These are phyloP conservation scores for Microsporum ferrugineum DNA, from an alignment of 2,329 filamentous ascomycete species.

Conservation along the genomic window DNA sequence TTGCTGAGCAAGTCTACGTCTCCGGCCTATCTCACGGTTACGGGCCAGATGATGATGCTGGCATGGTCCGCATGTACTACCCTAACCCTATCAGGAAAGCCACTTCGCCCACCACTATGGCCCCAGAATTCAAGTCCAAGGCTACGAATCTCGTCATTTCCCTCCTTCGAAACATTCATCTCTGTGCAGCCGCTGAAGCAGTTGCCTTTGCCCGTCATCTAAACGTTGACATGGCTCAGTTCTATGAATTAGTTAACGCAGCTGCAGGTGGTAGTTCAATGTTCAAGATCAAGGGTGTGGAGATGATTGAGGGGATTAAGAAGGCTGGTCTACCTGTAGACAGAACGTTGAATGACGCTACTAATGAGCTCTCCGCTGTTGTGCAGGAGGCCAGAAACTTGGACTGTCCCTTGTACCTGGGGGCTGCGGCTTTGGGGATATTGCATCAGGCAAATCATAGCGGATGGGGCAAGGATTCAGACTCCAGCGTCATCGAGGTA, in stretches of 20 bases:
- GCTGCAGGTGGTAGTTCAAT: constrained; percentile 38
- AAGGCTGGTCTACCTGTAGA: constrained; percentile 21
- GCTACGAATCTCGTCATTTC: constrained; percentile 34
- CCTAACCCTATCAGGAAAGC: constrained; percentile 32
- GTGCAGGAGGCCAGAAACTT: constrained; percentile 34
- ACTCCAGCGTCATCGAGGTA: constrained; percentile 17
- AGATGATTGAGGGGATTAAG: constrained; percentile 26
- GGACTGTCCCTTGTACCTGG: constrained; percentile 29
- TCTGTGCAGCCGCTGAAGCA: constrained; percentile 40
- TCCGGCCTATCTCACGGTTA: constrained; percentile 48
- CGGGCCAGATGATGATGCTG: constrained; percentile 44
- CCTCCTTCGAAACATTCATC: constrained; percentile 37
- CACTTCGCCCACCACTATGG: constrained; percentile 21
- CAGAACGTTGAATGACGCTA: constrained; percentile 29
- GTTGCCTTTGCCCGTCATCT: constrained; percentile 38
- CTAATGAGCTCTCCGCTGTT: constrained; percentile 29
- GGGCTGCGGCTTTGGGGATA: constrained; percentile 28
- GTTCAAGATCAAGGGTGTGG: constrained; percentile 31
- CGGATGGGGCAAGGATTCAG: constrained; percentile 23
- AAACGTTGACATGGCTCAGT: constrained; percentile 34
- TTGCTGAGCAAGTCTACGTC: constrained; percentile 56
- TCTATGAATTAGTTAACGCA: constrained; percentile 38
- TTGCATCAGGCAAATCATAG: constrained; percentile 24
- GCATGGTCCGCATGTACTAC: constrained; percentile 45
- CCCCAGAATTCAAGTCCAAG: constrained; percentile 23